A percentile compares a stretch with the other conserved stretches of the same genome.
Evolutionary conservation across 768 basidiomycete genomes (phyloP).

Genomic region (Clavaria fumosa): DNA sequence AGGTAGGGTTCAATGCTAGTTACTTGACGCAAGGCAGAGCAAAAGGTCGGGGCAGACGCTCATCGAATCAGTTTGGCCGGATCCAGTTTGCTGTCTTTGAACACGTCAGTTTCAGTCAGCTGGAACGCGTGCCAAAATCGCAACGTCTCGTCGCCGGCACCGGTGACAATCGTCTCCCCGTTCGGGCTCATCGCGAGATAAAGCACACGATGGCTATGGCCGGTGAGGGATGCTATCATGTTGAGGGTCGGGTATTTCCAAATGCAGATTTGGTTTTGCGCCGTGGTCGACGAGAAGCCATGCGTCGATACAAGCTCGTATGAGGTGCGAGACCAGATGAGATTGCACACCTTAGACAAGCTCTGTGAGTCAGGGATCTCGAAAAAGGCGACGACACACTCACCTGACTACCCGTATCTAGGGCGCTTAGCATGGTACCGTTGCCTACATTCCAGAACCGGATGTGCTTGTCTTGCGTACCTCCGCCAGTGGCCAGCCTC

Average conservation of each 20-base stretch:
- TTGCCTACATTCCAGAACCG: constrained; percentile 92
- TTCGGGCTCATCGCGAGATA: constrained; percentile 98
- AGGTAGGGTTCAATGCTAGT: neutral
- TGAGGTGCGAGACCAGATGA: constrained; percentile 90
- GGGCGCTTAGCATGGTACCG: constrained; percentile 70
- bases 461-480: constrained; percentile 98
- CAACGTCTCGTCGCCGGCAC: constrained; percentile 94
- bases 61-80: constrained; percentile 40
- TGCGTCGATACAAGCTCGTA: constrained; percentile 98
- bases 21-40: neutral
- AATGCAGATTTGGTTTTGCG: constrained; percentile 92
- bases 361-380: constrained; percentile 8
- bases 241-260: constrained; percentile 90
- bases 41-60: constrained; percentile 6
- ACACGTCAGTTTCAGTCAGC: constrained; percentile 36
- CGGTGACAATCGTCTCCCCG: constrained; percentile 95
- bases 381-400: constrained; percentile 14
- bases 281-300: constrained; percentile 84
- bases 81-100: constrained; percentile 31
- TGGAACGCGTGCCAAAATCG: constrained; percentile 97
- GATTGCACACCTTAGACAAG: constrained; percentile 71
- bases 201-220: constrained; percentile 88
- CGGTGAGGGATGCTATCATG: constrained; percentile 89
- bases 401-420: constrained; percentile 95
- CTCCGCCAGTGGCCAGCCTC: constrained; percentile 86